phyloP scores from a whole-genome alignment of 768 basidiomycete species.

The Agrocybe praecox region DNA sequence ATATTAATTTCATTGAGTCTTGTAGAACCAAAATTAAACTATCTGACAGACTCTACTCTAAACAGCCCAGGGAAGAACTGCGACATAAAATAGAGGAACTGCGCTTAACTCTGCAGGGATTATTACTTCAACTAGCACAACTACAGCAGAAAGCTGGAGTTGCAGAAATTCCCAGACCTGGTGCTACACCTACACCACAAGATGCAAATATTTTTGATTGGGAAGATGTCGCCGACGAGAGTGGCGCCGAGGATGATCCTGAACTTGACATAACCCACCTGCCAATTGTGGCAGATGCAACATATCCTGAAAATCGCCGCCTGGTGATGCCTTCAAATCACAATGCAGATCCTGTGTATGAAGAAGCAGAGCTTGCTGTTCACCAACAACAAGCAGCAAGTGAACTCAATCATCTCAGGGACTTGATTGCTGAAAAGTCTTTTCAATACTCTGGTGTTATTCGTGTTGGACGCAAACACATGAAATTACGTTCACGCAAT shows the following conservation, averaged over 20 bases:
- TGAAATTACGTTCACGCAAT: background rate
- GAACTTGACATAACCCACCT: background rate
- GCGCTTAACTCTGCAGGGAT: background rate
- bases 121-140: background rate
- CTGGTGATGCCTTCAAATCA: background rate
- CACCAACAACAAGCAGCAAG: background rate
- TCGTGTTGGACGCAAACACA: background rate
- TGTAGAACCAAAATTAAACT: background rate
- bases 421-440: conserved; percentile 7
- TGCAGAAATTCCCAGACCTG: background rate
- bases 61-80: background rate
- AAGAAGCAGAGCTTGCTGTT: background rate
- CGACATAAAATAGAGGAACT: background rate
- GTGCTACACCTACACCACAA: background rate
- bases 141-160: background rate
- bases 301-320: background rate
- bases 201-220: background rate
- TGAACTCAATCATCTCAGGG: background rate
- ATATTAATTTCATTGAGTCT: background rate
- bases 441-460: conserved; percentile 6
- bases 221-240: background rate
- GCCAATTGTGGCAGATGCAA: background rate
- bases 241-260: background rate
- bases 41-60: background rate
- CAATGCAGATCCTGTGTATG: background rate